These are phyloP conservation scores for Pleurozium schreberi DNA, from an alignment of 225 moss, liverwort and hornwort genomes.

Conservation along the genomic window DNA sequence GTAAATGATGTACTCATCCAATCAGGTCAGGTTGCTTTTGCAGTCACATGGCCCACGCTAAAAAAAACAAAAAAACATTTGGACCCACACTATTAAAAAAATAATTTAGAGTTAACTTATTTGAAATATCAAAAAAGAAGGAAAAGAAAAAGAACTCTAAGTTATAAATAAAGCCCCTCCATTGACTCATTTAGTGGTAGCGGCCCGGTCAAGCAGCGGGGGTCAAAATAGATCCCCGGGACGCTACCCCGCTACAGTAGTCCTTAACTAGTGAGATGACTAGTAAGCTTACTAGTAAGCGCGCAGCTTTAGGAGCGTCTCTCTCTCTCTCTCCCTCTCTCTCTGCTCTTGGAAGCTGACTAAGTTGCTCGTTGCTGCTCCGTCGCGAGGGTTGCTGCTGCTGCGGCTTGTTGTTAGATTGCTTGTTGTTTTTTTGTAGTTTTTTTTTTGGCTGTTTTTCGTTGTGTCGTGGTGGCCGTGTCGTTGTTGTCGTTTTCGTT, in stretches of 20 bases:
- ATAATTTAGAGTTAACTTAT: background rate
- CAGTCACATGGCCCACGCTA: background rate
- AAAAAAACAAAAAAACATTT: background rate
- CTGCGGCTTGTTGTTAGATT: background rate
- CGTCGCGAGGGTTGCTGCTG: background rate
- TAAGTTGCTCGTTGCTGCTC: background rate
- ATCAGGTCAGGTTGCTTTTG: background rate
- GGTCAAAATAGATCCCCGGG: no score
- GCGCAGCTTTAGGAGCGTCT: background rate
- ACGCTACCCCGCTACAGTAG: background rate
- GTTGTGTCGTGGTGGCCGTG: background rate
- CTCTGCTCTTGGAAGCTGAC: background rate
- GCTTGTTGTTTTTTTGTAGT: no score
- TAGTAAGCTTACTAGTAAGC: background rate
- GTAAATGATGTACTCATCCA: background rate
- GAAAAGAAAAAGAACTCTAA: background rate
- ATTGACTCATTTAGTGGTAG: background rate
- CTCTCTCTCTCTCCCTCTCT: background rate
- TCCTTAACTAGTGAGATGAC: background rate
- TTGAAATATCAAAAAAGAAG: no score
- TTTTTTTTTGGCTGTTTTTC: background rate
- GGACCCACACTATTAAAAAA: background rate
- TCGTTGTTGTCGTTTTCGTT: background rate
- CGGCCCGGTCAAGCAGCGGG: background rate
- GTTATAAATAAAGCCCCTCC: background rate